These are phyloP conservation scores for Schizonepeta tenuifolia DNA, from an alignment of 257 asterid genomes.

Conservation along the genomic window DNA sequence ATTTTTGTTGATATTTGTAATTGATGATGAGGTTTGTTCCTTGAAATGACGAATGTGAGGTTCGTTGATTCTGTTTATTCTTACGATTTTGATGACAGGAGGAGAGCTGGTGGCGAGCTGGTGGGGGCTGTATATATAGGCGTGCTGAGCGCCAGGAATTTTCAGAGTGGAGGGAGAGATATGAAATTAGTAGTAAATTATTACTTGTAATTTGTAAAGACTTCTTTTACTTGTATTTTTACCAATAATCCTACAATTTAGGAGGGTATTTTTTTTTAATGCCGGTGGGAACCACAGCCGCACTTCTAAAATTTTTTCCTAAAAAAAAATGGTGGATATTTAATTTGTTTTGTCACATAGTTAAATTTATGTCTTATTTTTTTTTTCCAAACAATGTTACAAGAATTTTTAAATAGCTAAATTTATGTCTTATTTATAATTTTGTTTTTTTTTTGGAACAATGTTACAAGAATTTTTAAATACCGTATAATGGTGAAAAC, in stretches of 20 bases:
- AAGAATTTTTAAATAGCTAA: no score
- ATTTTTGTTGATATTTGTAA: constrained; percentile 19
- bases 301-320: no score
- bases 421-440: no score
- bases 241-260: constrained; percentile 11
- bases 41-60: constrained; percentile 34
- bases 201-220: constrained; percentile 1
- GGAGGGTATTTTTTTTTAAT: no score
- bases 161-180: constrained; percentile 29
- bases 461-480: no score
- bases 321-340: no score
- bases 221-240: constrained; percentile 26
- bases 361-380: no score
- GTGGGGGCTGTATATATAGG: constrained; percentile 40
- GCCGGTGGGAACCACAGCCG: no score
- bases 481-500: no score
- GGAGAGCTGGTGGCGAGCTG: constrained; percentile 20
- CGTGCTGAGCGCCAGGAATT: constrained; percentile 36
- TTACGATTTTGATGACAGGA: constrained; percentile 36
- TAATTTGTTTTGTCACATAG: no score
- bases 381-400: no score
- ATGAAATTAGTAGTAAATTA: neutral
- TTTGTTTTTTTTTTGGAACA: no score
- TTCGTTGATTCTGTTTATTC: constrained; percentile 22
- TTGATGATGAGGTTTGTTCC: neutral